Percentiles rank a stretch among this genome's conserved stretches.
These are phyloP conservation scores for Monilinia laxa DNA, from an alignment of 2,329 filamentous ascomycete genomes.

Conservation along the genomic window DNA sequence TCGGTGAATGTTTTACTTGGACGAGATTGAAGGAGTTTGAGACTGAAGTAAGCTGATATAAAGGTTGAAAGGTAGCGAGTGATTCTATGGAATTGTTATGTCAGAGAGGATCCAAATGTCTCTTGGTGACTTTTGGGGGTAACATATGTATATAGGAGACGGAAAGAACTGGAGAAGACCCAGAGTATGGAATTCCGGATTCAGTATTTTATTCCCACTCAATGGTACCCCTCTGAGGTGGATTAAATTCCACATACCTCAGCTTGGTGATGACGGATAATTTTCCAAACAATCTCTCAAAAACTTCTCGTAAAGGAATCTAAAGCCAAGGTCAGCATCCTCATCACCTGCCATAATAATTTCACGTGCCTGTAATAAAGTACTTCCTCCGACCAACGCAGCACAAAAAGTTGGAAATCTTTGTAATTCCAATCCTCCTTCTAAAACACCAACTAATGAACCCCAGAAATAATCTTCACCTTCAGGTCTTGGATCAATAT, in stretches of 20 bases:
- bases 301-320: conserved; percentile 40
- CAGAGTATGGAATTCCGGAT: background rate
- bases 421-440: conserved; percentile 52
- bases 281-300: conserved; percentile 34
- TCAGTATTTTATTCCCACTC: background rate
- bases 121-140: conserved; percentile 18
- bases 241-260: conserved; percentile 27
- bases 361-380: conserved; percentile 56
- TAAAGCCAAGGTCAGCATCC: conserved; percentile 27
- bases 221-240: background rate
- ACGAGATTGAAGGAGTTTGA: conserved; percentile 58
- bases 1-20: conserved; percentile 47
- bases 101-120: background rate
- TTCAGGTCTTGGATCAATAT: conserved; percentile 34
- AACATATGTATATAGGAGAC: background rate
- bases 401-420: conserved; percentile 65
- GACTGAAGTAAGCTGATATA: conserved; percentile 56
- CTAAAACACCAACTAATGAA: conserved; percentile 45
- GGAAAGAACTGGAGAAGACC: background rate
- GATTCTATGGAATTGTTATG: conserved; percentile 44
- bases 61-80: conserved; percentile 58
- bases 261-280: conserved; percentile 37
- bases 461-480: conserved; percentile 39
- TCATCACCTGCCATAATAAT: background rate
- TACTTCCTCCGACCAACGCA: conserved; percentile 57